Evolutionary conservation across 2,329 filamentous ascomycete species (phyloP), one percentile per base, ranked within the genome.

Genomic region (Ophiostoma tasmaniense): DNA sequence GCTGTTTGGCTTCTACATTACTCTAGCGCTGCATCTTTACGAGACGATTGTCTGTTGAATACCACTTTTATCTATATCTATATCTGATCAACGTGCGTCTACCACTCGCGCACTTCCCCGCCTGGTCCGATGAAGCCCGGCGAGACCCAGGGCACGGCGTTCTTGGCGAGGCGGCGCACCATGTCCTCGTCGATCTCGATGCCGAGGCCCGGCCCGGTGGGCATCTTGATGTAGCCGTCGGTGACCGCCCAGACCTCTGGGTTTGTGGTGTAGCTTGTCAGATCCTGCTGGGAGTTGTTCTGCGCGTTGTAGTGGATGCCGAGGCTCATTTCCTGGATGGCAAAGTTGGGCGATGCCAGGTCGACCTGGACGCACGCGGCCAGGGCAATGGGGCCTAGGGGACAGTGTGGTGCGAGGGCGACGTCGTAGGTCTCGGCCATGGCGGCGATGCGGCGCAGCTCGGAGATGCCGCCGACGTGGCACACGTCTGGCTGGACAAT

Each of bases 401-500:
- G 87, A 74, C 86, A 89, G 74, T 90, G 87, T 3, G 87, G 87
- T 25, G 87, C 88, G 61, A 89, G 80, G 0, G 85, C 85, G 3
- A 88, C 85, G 76, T 90, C 88, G 74, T 90, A 89, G 0, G 86
- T 81, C 76, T 90, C 87, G 0, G 84, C 85, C 84, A 90, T 87
- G 13, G 81, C 78, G 1, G 87, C 87, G 71, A 90, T 88, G 22
- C 85, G 82, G 59, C 82, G 81, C 71, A 88, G 81, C 75, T 90
- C 88, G 1, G 84, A 87, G 67, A 90, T 88, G 1, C 88, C 88
- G 55, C 87, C 87, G 42, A 83, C 82, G 73, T 90, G 88, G 28
- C 82, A 81, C 68, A 90, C 85, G 75, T 90, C 88, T 0, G 87
- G 86, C 75, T 90, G 88, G 11, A 90, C 77, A 35, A 90, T 82